These are phyloP conservation scores for Nemania abortiva DNA, from an alignment of 2,329 filamentous ascomycete species.

Conservation along the genomic window DNA sequence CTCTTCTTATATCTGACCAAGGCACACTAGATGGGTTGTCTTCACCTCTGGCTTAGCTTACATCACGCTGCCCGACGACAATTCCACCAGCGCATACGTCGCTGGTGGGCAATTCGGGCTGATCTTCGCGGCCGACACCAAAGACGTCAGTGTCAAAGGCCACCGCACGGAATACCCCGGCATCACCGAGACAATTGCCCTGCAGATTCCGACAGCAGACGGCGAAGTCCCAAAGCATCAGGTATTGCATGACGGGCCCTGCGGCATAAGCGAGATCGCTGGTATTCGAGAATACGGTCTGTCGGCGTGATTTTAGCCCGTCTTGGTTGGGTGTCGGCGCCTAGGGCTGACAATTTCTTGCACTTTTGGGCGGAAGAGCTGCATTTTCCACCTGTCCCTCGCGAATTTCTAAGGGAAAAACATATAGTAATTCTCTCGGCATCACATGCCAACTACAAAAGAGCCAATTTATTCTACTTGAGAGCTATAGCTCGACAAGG, in stretches of 20 bases:
- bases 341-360: neutral
- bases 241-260: constrained; percentile 57
- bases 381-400: neutral
- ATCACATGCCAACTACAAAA: neutral
- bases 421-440: neutral
- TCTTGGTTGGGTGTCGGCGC: neutral
- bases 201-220: constrained; percentile 55
- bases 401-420: too few species aligned
- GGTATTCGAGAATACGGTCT: constrained; percentile 35
- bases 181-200: constrained; percentile 52
- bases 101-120: constrained; percentile 55
- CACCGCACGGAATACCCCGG: constrained; percentile 58
- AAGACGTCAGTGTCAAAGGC: constrained; percentile 54
- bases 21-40: constrained; percentile 49
- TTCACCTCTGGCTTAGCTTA: constrained; percentile 57
- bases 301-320: constrained; percentile 12
- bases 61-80: constrained; percentile 56
- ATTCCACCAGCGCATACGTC: constrained; percentile 51
- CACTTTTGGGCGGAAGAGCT: neutral
- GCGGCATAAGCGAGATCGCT: constrained; percentile 45
- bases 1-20: neutral
- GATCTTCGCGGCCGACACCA: constrained; percentile 59
- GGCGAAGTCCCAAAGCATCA: constrained; percentile 54
- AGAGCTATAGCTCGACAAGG: neutral
- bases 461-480: neutral